Evolutionary conservation across 2,329 filamentous ascomycete species (phyloP).

Genomic region (Leptoxyphium fumago): DNA sequence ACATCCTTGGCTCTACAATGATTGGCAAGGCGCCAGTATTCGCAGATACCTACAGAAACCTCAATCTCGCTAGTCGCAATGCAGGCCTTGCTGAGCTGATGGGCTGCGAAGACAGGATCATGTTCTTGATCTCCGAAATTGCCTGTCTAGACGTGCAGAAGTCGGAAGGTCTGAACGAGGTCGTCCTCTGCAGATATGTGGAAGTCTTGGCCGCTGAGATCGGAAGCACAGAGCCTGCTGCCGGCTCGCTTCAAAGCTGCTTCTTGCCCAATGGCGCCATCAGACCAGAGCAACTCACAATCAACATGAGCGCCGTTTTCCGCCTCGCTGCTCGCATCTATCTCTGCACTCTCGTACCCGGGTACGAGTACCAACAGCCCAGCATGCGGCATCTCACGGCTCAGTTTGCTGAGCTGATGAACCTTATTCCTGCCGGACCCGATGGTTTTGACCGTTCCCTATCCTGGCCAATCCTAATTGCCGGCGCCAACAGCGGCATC

Average conservation of each 20-base stretch:
- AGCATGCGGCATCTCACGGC: conserved; percentile 65
- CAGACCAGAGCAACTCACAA: conserved; percentile 66
- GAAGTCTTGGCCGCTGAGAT: conserved; percentile 78
- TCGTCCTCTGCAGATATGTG: conserved; percentile 78
- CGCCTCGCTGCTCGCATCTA: conserved; percentile 87
- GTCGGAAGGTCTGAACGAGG: conserved; percentile 65
- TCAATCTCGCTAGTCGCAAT: conserved; percentile 52
- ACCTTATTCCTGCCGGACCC: conserved; percentile 67
- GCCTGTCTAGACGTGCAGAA: conserved; percentile 88
- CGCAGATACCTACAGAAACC: conserved; percentile 88
- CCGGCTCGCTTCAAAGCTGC: conserved; percentile 30
- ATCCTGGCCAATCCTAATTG: conserved; percentile 84
- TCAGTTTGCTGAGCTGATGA: conserved; percentile 61
- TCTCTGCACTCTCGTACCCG: conserved; percentile 87
- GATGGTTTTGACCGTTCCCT: conserved; percentile 80
- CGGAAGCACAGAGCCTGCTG: conserved; percentile 57
- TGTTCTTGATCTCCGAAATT: conserved; percentile 97
- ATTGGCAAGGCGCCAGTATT: conserved; percentile 72
- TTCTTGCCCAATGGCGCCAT: conserved; percentile 53
- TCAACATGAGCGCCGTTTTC: conserved; percentile 83
- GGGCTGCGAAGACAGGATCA: conserved; percentile 93
- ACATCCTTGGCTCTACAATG: conserved; percentile 92
- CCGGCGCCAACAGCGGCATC: conserved; percentile 61
- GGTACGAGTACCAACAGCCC: conserved; percentile 60
- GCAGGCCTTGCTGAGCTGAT: conserved; percentile 83